A percentile compares a stretch with the other conserved stretches of the same genome.
Conservation (phyloP, 225 moss, liverwort and hornwort genomes). For the Lunularia cruciata region DNA sequence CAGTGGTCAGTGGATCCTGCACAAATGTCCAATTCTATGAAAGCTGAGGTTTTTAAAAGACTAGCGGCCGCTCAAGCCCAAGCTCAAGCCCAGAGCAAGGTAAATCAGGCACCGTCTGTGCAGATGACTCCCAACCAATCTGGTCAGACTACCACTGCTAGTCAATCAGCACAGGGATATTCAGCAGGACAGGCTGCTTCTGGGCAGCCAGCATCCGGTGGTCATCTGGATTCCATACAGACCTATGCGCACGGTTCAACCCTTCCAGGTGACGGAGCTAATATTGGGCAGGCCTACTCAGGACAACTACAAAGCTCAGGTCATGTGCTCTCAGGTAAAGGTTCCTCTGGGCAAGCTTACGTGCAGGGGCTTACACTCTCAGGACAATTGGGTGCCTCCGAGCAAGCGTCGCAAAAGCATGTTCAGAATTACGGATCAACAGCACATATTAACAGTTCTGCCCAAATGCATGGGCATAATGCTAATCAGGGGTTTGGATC, state of each 20-base stretch:
- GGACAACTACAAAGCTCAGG: conserved; percentile 19
- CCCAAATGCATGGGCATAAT: neutral
- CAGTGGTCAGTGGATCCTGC: conserved; percentile 23
- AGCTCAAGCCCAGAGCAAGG: conserved; percentile 20
- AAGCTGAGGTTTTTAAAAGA: conserved; percentile 31
- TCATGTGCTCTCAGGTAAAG: conserved; percentile 17
- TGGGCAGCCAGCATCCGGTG: conserved; percentile 11
- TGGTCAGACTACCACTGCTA: conserved; percentile 18
- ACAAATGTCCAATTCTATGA: conserved; percentile 22
- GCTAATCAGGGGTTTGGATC: neutral
- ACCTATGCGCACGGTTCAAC: conserved; percentile 17
- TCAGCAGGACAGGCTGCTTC: conserved; percentile 17
- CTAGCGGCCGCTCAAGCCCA: conserved; percentile 27
- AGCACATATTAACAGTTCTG: neutral
- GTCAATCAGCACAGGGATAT: conserved; percentile 19
- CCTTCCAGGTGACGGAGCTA: conserved; percentile 28
- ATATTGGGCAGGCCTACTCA: conserved; percentile 6
- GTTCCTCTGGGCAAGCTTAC: conserved; percentile 13
- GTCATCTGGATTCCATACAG: conserved; percentile 28
- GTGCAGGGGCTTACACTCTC: conserved; percentile 18
- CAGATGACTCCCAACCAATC: neutral
- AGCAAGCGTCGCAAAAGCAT: conserved; percentile 1
- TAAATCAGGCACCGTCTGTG: conserved; percentile 11
- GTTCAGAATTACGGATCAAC: neutral
- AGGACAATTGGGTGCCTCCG: neutral